Evolutionary conservation across 2,329 filamentous ascomycete species (phyloP).

Genomic region (Fusarium luffae): DNA sequence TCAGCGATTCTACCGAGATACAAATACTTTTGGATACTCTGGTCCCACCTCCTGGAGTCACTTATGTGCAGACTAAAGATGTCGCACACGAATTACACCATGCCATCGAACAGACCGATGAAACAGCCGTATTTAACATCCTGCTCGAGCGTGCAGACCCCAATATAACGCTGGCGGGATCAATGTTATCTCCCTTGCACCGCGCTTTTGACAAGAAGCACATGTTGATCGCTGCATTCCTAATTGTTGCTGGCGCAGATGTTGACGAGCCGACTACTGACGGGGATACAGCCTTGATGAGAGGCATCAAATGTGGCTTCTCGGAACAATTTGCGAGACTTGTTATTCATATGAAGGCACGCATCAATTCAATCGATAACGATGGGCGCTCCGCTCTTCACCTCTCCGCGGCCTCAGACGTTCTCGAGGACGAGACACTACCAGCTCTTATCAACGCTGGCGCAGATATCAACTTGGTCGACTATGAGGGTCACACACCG

Average conservation of each 20-base stretch:
- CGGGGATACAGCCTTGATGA: slow-evolving; percentile 44
- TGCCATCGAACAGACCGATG: slow-evolving; percentile 42
- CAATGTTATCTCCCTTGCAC: slow-evolving; percentile 45
- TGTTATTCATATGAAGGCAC: slow-evolving; percentile 40
- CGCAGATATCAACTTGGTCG: slow-evolving; percentile 41
- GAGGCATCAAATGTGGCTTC: slow-evolving; percentile 45
- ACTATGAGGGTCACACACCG: slow-evolving; percentile 43
- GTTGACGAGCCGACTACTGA: slow-evolving; percentile 45
- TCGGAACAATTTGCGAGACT: slow-evolving; percentile 46
- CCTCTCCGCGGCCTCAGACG: slow-evolving; percentile 44
- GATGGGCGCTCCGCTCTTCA: slow-evolving; percentile 43
- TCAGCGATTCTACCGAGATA: slow-evolving; percentile 46
- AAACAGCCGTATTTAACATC: slow-evolving; percentile 43
- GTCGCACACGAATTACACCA: slow-evolving; percentile 40
- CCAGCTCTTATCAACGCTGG: slow-evolving; percentile 39
- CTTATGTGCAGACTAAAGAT: slow-evolving; percentile 38
- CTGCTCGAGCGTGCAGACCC: slow-evolving; percentile 42
- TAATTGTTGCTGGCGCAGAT: slow-evolving; percentile 44
- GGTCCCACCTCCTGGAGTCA: slow-evolving; percentile 37
- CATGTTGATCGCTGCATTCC: slow-evolving; percentile 44
- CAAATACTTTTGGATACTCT: slow-evolving; percentile 45
- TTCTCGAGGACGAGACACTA: slow-evolving; percentile 45
- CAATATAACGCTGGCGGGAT: slow-evolving; percentile 43
- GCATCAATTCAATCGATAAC: slow-evolving; percentile 42
- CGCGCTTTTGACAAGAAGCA: slow-evolving; percentile 44